These are phyloP conservation scores for Xylaria acuta DNA, from an alignment of 495 filamentous ascomycete species.

Conservation along the genomic window DNA sequence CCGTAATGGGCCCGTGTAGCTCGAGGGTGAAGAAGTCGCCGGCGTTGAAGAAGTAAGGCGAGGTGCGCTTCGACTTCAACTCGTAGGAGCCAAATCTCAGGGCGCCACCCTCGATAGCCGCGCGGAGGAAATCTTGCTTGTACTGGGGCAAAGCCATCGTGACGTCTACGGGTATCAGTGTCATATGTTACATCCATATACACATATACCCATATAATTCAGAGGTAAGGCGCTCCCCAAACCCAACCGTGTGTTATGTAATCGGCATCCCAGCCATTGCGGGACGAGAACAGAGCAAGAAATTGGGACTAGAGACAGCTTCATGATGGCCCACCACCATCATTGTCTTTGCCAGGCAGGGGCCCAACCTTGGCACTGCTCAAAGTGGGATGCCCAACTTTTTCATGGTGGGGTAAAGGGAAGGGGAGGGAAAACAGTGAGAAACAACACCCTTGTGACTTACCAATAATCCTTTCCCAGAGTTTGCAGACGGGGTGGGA, in stretches of 20 bases:
- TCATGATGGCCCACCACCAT: neutral
- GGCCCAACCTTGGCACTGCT: constrained; percentile 10
- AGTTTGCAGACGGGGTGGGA: neutral
- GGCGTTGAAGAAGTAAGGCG: constrained; percentile 99
- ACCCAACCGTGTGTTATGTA: neutral
- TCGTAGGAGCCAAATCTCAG: constrained; percentile 89
- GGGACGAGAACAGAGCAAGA: neutral
- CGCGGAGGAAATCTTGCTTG: constrained; percentile 71
- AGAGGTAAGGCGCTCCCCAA: neutral
- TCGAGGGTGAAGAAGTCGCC: constrained; percentile 80
- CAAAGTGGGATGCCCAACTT: constrained; percentile 18
- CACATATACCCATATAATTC: neutral
- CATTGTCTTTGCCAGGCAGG: neutral
- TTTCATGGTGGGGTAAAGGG: constrained; percentile 19
- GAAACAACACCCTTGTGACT: neutral
- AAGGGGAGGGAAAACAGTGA: neutral
- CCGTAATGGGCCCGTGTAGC: constrained; percentile 73
- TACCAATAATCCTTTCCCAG: neutral
- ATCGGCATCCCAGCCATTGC: too few species aligned
- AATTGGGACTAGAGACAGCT: neutral
- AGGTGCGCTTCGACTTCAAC: constrained; percentile 89
- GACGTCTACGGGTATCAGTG: neutral
- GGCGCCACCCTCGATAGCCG: constrained; percentile 73
- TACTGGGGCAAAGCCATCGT: constrained; percentile 61
- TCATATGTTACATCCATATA: neutral